Conservation (phyloP, 2,329 filamentous ascomycete genomes). For the Colletotrichum sojae region DNA sequence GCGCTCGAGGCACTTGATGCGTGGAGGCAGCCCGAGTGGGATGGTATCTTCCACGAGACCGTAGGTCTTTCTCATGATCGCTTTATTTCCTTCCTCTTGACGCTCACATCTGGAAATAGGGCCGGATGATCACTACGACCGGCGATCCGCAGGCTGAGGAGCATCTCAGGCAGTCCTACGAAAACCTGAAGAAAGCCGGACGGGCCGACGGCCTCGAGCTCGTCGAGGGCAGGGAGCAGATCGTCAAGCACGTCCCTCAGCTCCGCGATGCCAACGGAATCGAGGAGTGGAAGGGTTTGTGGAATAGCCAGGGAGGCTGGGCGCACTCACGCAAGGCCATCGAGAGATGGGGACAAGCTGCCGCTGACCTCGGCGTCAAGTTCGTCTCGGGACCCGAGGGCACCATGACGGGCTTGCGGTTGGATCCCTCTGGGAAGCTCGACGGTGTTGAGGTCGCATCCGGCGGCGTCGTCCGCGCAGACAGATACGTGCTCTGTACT, state of each 20-base stretch:
- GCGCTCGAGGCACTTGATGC: conserved; percentile 30
- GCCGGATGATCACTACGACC: conserved; percentile 36
- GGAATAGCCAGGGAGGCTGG: conserved; percentile 38
- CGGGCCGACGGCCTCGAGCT: conserved; percentile 24
- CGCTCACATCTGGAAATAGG: conserved; percentile 6
- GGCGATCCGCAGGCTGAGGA: conserved; percentile 28
- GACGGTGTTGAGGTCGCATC: conserved; percentile 30
- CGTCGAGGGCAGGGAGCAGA: conserved; percentile 29
- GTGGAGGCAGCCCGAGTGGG: conserved; percentile 38
- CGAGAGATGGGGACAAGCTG: conserved; percentile 24
- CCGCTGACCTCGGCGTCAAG: conserved; percentile 4
- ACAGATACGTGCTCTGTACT: conserved; percentile 28
- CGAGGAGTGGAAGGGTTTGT: conserved; percentile 35
- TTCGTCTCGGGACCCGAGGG: conserved; percentile 26
- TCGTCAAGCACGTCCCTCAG: conserved; percentile 29
- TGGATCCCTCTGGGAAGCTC: conserved; percentile 3
- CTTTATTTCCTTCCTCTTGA: neutral
- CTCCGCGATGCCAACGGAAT: conserved; percentile 26
- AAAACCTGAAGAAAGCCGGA: conserved; percentile 25
- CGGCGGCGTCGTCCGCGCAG: conserved; percentile 12
- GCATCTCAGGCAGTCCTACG: conserved; percentile 38
- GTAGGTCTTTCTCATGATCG: conserved; percentile 1
- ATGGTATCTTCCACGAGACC: conserved; percentile 40
- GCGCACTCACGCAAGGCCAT: conserved; percentile 20
- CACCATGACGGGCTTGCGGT: conserved; percentile 23